phyloP scores from a whole-genome alignment of 176 grass and related monocot species.

The Elymus sibiricus region DNA sequence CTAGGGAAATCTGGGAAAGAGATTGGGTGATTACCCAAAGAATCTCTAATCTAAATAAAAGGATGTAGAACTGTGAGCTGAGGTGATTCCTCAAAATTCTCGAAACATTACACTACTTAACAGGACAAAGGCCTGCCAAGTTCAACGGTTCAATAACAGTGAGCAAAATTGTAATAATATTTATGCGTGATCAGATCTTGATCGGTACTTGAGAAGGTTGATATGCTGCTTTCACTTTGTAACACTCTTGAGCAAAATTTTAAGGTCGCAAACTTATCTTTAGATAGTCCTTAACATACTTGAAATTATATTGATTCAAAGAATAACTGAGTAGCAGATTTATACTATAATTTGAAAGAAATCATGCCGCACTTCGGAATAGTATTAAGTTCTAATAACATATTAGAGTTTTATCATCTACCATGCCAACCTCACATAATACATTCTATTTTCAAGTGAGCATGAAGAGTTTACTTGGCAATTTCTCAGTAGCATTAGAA shows the following conservation, averaged over 20 bases:
- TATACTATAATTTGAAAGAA: neutral
- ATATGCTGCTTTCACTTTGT: neutral
- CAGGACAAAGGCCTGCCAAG: neutral
- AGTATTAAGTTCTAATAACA: neutral
- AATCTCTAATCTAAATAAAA: neutral
- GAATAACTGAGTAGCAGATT: neutral
- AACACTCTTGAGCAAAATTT: neutral
- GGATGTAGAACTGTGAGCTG: neutral
- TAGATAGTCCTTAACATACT: neutral
- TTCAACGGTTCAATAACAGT: neutral
- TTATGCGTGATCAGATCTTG: neutral
- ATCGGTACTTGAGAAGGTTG: neutral
- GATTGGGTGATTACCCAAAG: neutral
- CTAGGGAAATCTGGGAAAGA: neutral
- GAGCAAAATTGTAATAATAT: neutral
- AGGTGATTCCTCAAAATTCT: neutral
- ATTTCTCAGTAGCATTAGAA: neutral
- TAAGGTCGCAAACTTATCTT: neutral
- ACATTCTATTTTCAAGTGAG: neutral
- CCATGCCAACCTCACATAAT: slow-evolving; percentile 2
- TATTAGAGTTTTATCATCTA: neutral
- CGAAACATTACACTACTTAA: neutral
- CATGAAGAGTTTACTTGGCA: neutral
- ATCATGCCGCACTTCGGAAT: neutral
- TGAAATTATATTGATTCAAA: neutral